Percentiles rank a stretch among this genome's conserved stretches.
These are phyloP conservation scores for Heritiera fomes DNA, from an alignment of 345 rosid species.

Conservation along the genomic window DNA sequence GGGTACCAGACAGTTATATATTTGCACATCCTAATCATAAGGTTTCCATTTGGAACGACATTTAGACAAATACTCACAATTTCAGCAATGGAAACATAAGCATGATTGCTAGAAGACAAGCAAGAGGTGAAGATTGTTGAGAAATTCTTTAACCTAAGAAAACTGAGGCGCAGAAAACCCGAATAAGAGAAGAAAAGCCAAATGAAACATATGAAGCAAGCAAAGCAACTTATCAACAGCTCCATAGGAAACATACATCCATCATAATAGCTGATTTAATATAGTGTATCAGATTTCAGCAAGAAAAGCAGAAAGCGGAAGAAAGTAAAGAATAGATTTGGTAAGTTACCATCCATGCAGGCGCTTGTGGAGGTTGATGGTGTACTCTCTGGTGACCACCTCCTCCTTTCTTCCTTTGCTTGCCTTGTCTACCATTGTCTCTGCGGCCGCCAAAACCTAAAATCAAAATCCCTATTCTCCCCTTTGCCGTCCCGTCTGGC, in stretches of 20 bases:
- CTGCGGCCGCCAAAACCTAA: not conserved
- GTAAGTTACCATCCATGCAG: constrained; percentile 58
- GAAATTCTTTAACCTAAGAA: too few relatives aligned
- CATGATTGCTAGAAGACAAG: not conserved
- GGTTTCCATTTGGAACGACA: too few relatives aligned
- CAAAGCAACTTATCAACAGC: not conserved
- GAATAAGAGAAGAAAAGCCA: not conserved
- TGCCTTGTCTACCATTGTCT: constrained; percentile 50
- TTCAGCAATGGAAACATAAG: not conserved
- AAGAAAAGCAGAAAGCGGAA: too few relatives aligned
- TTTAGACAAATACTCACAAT: not conserved
- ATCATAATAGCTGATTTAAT: too few relatives aligned
- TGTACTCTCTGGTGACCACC: constrained; percentile 71
- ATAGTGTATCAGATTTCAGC: not conserved
- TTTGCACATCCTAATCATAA: not conserved
- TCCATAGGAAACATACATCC: not conserved
- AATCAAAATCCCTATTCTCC: not conserved
- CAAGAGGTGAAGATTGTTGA: not conserved
- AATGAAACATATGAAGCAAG: not conserved
- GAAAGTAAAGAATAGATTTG: not conserved
- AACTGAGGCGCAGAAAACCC: too few relatives aligned
- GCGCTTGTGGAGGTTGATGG: constrained; percentile 69
- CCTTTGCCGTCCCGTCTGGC: not conserved
- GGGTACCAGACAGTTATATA: not conserved
- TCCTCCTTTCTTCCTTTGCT: constrained; percentile 60